Evolutionary conservation across 2,329 filamentous ascomycete genomes (phyloP), one percentile per base, ranked within the genome.

Genomic region (Epichloe hybrida): DNA sequence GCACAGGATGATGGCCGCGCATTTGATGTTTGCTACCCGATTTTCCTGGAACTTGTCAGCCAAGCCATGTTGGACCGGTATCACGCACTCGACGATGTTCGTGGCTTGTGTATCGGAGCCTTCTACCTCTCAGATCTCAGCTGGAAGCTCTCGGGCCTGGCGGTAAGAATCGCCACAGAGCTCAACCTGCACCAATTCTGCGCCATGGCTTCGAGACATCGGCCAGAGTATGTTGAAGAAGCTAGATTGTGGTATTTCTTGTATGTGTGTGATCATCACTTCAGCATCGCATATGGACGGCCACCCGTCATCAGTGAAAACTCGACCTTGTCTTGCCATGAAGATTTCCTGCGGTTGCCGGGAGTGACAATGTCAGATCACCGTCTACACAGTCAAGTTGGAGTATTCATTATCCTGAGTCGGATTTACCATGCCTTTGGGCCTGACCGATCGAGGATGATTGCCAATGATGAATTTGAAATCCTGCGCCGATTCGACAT

Each of bases 211-310:
- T 65, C 74, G 2, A 55, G 55, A 6, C 67, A 69, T 20, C 70
- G 71, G 0, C 62, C 56, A 4, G 69, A 76, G 54, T 69, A 76
- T 50, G 72, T 75, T 56, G 74, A 81, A 52, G 71, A 74, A 27
- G 73, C 80, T 4, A 69, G 80, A 41, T 65, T 84, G 6, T 83
- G 79, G 77, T 83, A 82, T 60, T 60, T 81, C 36, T 63, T 81
- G 0, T 84, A 83, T 57, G 77, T 82, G 1, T 83, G 79, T 57
- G 80, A 84, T 57, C 80, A 82, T 54, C 80, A 84, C 60, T 77
- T 83, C 31, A 80, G 76, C 49, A 82, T 84, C 48, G 73, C 80
- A 0, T 83, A 83, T 49, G 63, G 63, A 2, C 68, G 80, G 15
- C 77, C 79, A 4, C 77, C 79, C 0, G 74, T 81, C 9, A 79